These are phyloP conservation scores for Coelastrella sp. DNA, from an alignment of 139 green algal genomes.

Conservation along the genomic window DNA sequence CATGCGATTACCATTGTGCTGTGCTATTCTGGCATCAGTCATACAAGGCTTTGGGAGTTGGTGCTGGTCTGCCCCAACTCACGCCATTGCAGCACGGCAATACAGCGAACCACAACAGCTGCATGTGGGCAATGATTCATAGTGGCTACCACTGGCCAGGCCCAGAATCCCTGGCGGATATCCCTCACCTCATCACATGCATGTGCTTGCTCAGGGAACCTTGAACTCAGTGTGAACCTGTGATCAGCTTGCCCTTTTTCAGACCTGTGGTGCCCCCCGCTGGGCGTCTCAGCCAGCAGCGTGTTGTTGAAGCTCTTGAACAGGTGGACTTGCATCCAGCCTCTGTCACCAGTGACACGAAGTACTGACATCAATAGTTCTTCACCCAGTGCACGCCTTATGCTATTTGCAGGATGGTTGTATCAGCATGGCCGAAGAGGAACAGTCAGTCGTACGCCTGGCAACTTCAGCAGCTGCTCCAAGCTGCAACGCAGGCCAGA, in stretches of 20 bases:
- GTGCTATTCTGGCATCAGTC: too few species aligned
- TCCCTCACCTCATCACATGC: not conserved
- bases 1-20: too few species aligned
- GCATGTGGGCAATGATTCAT: not conserved
- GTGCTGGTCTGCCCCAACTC: too few species aligned
- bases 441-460: too few species aligned
- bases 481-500: too few species aligned
- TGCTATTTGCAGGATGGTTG: not conserved
- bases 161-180: not conserved
- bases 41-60: too few species aligned
- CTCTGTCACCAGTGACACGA: not conserved
- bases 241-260: not conserved
- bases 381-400: not conserved
- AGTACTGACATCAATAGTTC: not conserved
- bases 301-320: constrained; percentile 37
- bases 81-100: too few species aligned
- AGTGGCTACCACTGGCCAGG: not conserved
- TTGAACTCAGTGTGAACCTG: not conserved
- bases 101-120: not conserved
- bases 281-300: not conserved
- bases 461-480: too few species aligned
- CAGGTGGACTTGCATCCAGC: constrained; percentile 30
- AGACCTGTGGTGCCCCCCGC: not conserved
- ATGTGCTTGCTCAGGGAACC: not conserved
- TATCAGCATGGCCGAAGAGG: too few species aligned